Evolutionary conservation across 208 protist genomes (phyloP).

Genomic region (Porcisia hertigi): DNA sequence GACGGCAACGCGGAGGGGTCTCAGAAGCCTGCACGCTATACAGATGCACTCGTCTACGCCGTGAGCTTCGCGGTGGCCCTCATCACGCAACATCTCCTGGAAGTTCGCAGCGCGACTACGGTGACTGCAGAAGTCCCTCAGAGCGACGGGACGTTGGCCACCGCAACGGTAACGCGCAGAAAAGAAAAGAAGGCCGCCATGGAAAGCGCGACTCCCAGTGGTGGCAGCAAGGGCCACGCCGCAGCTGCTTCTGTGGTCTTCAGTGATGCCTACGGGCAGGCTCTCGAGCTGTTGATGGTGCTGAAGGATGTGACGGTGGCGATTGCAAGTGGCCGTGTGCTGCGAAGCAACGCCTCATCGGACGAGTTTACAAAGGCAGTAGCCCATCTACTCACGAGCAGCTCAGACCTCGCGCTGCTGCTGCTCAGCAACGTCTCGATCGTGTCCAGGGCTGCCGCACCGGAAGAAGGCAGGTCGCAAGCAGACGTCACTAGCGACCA

Average conservation of each 20-base stretch:
- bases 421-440: slow-evolving; percentile 3
- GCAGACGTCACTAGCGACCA: neutral
- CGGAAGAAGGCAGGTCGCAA: neutral
- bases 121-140: slow-evolving; percentile 2
- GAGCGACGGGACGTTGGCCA: neutral
- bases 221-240: neutral
- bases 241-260: slow-evolving; percentile 3
- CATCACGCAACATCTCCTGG: slow-evolving; percentile 52
- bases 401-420: slow-evolving; percentile 23
- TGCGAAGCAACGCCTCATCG: slow-evolving; percentile 32
- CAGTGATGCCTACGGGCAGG: slow-evolving; percentile 1
- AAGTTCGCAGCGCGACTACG: neutral
- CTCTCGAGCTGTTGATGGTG: slow-evolving; percentile 33
- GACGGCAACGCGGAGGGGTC: neutral
- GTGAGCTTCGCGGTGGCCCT: slow-evolving; percentile 70
- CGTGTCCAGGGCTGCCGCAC: neutral
- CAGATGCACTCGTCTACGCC: slow-evolving; percentile 77
- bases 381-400: slow-evolving; percentile 44
- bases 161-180: slow-evolving; percentile 7
- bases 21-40: slow-evolving; percentile 32
- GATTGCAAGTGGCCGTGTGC: slow-evolving; percentile 24
- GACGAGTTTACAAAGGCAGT: slow-evolving; percentile 49
- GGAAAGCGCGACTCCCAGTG: neutral
- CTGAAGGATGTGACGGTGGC: slow-evolving; percentile 38
- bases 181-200: slow-evolving; percentile 1